These are phyloP conservation scores for Eucalyptus melliodora DNA, from an alignment of 345 rosid species.

Conservation along the genomic window DNA sequence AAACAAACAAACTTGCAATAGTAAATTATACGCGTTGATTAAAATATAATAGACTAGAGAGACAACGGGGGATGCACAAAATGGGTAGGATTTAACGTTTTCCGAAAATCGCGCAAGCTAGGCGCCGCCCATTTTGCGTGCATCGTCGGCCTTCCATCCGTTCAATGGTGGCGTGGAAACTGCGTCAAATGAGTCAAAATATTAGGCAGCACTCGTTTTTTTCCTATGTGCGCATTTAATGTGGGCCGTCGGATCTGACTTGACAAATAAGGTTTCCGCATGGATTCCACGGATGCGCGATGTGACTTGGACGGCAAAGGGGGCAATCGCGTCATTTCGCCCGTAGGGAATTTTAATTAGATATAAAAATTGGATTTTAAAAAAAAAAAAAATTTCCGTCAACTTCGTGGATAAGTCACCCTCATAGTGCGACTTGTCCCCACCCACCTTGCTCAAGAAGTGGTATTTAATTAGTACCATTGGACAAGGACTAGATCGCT, in stretches of 20 bases:
- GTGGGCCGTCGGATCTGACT: neutral
- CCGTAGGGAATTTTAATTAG: accelerated
- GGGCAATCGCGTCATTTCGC: neutral
- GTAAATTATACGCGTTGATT: neutral
- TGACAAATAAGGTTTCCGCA: neutral
- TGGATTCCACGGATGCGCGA: neutral
- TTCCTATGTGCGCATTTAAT: neutral
- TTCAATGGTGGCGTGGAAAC: neutral
- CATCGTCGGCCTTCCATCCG: neutral
- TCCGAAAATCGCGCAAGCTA: neutral
- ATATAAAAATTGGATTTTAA: neutral
- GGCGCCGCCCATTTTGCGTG: neutral
- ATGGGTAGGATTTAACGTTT: neutral
- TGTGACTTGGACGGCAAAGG: neutral
- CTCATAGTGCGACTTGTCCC: neutral
- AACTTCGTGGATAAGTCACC: neutral
- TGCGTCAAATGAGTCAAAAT: neutral
- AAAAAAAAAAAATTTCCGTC: neutral
- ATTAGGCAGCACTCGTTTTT: neutral
- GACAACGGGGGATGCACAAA: neutral
- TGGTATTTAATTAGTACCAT: neutral
- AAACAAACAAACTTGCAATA: neutral
- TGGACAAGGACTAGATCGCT: neutral
- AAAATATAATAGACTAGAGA: neutral
- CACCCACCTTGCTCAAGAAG: neutral